Evolutionary conservation across 2,329 filamentous ascomycete species (phyloP), one percentile per base, ranked within the genome.

Genomic region (Chaetomiaceae sp.): DNA sequence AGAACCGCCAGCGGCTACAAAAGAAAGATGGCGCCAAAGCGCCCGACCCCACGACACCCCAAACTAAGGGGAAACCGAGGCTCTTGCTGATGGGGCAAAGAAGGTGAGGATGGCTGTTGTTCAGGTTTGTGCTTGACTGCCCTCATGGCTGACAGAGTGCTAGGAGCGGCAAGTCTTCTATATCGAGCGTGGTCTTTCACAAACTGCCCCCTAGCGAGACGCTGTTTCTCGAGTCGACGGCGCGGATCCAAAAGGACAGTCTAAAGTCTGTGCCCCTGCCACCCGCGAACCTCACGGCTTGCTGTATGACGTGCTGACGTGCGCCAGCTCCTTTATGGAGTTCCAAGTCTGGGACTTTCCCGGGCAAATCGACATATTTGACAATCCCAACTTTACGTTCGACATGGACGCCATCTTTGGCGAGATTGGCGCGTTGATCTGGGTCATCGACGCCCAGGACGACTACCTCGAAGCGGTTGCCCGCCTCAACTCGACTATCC

Each of bases 341-440:
- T 96, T 97, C 60, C 92, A 97, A 70, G 89, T 96, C 42, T 96
- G 91, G 88, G 93, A 99, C 66, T 91, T 99, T 51, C 93, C 93
- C 2, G 91, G 92, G 20, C 91, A 97, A 70, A 82, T 97, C 58
- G 89, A 96, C 70, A 75, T 82, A 50, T 95, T 95, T 62, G 85
- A 95, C 54, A 89, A 93, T 63, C 85, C 89, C 4, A 86, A 83
- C 42, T 95, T 95, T 63, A 86, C 83, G 37, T 96, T 96, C 63
- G 91, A 97, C 66, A 86, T 93, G 56, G 89, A 95, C 61, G 85
- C 88, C 63, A 92, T 97, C 63, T 99, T 99, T 68, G 87, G 89
- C 59, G 90, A 92, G 64, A 89, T 95, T 14, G 93, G 93, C 17
- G 91, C 93, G 13, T 75, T 99, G 13, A 95, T 99, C 56, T 99